Evolutionary conservation across 225 moss, liverwort and hornwort species (phyloP), one percentile per base, ranked within the genome.

Genomic region (Thuidium tamariscinum): DNA sequence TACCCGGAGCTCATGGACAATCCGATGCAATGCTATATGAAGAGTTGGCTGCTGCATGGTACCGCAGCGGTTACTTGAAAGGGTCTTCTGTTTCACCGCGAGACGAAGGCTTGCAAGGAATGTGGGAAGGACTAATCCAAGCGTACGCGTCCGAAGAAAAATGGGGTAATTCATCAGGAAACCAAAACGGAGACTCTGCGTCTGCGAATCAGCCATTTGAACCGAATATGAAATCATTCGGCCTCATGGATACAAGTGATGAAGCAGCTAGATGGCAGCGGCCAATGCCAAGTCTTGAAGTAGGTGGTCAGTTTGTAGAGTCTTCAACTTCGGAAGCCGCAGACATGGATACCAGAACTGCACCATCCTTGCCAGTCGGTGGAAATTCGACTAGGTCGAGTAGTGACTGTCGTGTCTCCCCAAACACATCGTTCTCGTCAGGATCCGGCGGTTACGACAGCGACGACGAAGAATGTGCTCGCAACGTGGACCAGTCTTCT

Each of bases 391-490:
- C 62, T 4, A 86, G 69, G 23, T 83, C 87, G 39, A 59, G 30
- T 77, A 74, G 81, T 27, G 90, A 83, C 73, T 82, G 82, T 32
- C 79, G 79, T 56, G 86, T 86, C 54, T 89, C 92, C 66, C 92
- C 92, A 12, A 91, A 86, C 78, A 89, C 90, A 41, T 89, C 89
- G 13, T 51, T 87, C n/a, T 88, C 86, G 39, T 92, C 92, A 42
- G 88, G n/a, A 63, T 84, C 86, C 42, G 85, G 66, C 76, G 85
- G 90, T 20, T 89, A 92, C n/a, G 88, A 90, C 77, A 90, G 86
- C 61, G 91, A 91, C 70, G 87, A 87, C 72, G 92, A 88, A 57
- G 89, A 87, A 49, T 75, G 14, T 41, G 66, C 67, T 37, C 83
- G 83, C 79, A 86, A 89, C 29, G 61, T 42, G 25, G 92, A 90